A percentile compares a stretch with the other conserved stretches of the same genome.
phyloP scores from a whole-genome alignment of 108 stramenopile genomes.

The Schizochytrium sp. region DNA sequence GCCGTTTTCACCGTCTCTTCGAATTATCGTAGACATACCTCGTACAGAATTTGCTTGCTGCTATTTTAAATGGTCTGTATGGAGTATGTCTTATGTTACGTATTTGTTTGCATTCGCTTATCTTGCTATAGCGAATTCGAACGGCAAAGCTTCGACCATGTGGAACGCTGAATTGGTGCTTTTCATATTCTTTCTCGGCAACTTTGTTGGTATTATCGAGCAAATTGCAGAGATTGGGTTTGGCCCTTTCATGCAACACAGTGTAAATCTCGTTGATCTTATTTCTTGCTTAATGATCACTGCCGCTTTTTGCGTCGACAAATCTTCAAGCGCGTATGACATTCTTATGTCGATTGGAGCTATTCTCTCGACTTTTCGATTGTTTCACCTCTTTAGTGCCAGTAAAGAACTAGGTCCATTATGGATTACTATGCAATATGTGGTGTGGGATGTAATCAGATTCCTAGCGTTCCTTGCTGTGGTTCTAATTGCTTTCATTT shows the following conservation, averaged over 20 bases:
- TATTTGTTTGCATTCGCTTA: slow-evolving; percentile 9
- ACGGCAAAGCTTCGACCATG: neutral
- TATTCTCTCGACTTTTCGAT: slow-evolving; percentile 25
- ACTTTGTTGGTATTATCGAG: slow-evolving; percentile 35
- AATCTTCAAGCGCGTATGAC: neutral
- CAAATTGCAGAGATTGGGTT: slow-evolving; percentile 31
- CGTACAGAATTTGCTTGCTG: slow-evolving; percentile 43
- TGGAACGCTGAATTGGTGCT: neutral
- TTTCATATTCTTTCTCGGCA: slow-evolving; percentile 20
- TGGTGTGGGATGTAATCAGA: slow-evolving; percentile 52
- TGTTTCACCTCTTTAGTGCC: slow-evolving; percentile 58
- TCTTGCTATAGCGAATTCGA: neutral
- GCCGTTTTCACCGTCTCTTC: slow-evolving; percentile 39
- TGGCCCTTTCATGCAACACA: slow-evolving; percentile 46
- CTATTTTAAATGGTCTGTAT: slow-evolving; percentile 61
- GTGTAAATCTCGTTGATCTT: slow-evolving; percentile 8
- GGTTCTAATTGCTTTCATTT: slow-evolving; percentile 26
- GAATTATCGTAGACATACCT: slow-evolving; percentile 27
- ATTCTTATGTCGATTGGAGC: slow-evolving; percentile 41
- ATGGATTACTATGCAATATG: slow-evolving; percentile 60
- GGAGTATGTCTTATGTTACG: slow-evolving; percentile 3
- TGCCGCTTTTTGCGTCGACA: neutral
- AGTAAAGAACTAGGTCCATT: slow-evolving; percentile 45
- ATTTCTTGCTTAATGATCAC: neutral
- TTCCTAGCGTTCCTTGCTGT: slow-evolving; percentile 46